Conservation (phyloP, 768 basidiomycete genomes). For the Macrolepiota fuliginosa region DNA sequence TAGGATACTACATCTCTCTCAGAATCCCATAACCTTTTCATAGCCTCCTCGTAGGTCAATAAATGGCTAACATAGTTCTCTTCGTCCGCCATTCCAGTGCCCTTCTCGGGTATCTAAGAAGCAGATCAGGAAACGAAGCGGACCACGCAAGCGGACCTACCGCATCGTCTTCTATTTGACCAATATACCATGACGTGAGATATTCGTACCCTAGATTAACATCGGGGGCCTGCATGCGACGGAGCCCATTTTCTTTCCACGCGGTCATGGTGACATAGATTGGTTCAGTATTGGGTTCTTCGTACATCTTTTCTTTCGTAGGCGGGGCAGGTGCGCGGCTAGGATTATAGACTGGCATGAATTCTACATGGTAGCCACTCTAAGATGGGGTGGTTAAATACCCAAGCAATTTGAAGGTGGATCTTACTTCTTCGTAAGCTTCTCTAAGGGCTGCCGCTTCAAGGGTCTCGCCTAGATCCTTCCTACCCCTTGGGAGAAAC, state of each 20-base stretch:
- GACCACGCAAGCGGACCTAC: conserved; percentile 29
- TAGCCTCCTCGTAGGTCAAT: conserved; percentile 42
- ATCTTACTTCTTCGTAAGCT: conserved; percentile 64
- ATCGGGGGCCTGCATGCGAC: conserved; percentile 4
- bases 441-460: conserved; percentile 60
- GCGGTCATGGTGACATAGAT: conserved; percentile 35
- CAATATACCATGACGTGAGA: conserved; percentile 54
- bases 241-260: conserved; percentile 23
- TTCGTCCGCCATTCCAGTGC: conserved; percentile 61
- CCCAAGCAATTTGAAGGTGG: background rate
- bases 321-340: conserved; percentile 41
- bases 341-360: conserved; percentile 43
- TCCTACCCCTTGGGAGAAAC: conserved; percentile 65
- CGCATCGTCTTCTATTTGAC: conserved; percentile 48
- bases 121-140: background rate
- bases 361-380: conserved; percentile 49
- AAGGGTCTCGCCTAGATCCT: conserved; percentile 63
- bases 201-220: conserved; percentile 44
- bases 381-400: conserved; percentile 16
- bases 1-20: conserved; percentile 35
- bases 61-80: conserved; percentile 43
- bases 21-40: conserved; percentile 23
- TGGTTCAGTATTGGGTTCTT: conserved; percentile 37
- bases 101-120: conserved; percentile 39
- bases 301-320: conserved; percentile 5